A percentile compares a stretch with the other conserved stretches of the same genome.
Evolutionary conservation across 2,329 filamentous ascomycete genomes (phyloP).

Genomic region (Spiromastix sp.): DNA sequence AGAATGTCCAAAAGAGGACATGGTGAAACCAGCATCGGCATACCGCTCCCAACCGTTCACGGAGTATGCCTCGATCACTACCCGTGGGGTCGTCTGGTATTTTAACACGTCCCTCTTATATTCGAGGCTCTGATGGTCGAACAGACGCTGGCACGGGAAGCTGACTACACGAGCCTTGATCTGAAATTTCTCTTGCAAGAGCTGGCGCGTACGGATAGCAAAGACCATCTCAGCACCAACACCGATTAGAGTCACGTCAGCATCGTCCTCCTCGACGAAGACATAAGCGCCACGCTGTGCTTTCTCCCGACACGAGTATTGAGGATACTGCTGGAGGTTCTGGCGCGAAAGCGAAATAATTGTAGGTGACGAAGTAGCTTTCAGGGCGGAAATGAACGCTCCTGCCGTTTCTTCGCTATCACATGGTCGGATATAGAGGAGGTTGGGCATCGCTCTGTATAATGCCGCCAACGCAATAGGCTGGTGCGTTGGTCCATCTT

Average conservation of each 20-base stretch:
- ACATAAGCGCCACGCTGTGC: conserved; percentile 35
- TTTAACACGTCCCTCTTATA: conserved; percentile 38
- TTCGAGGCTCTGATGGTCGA: conserved; percentile 36
- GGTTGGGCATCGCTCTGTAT: conserved; percentile 53
- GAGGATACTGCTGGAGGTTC: conserved; percentile 28
- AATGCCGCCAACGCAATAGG: conserved; percentile 48
- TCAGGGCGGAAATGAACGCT: conserved; percentile 32
- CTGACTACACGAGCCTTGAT: conserved; percentile 38
- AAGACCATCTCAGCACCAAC: conserved; percentile 41
- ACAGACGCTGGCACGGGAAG: conserved; percentile 42
- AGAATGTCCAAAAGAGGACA: conserved; percentile 37
- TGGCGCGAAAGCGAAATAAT: conserved; percentile 38
- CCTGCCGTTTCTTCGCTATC: conserved; percentile 47
- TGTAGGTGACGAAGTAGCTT: conserved; percentile 27
- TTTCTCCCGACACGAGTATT: conserved; percentile 25
- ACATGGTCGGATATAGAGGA: conserved; percentile 50
- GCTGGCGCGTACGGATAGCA: conserved; percentile 33
- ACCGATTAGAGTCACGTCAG: conserved; percentile 38
- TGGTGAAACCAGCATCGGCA: conserved; percentile 37
- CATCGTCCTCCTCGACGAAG: conserved; percentile 24
- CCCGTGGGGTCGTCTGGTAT: conserved; percentile 28
- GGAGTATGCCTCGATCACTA: conserved; percentile 42
- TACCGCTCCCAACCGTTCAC: conserved; percentile 45
- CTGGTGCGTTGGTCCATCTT: conserved; percentile 54
- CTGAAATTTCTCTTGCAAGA: conserved; percentile 25